These are phyloP conservation scores for Phytophthora melonis DNA, from an alignment of 352 stramenopile species.

Conservation along the genomic window DNA sequence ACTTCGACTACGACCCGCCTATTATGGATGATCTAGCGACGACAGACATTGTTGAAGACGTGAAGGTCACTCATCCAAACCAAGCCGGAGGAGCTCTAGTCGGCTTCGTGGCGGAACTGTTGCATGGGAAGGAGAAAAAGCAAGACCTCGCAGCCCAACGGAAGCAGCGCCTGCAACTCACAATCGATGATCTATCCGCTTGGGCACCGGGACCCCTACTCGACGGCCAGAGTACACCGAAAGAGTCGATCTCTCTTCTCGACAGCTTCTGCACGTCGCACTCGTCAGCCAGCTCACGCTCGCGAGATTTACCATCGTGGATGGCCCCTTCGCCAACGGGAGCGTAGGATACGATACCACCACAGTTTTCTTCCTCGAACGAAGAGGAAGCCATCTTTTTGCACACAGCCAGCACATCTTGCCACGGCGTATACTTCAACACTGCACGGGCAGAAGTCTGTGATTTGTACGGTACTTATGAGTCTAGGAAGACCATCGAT, in stretches of 20 bases:
- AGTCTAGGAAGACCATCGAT: too few species aligned
- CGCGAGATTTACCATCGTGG: slow-evolving; percentile 30
- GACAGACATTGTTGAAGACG: slow-evolving; percentile 54
- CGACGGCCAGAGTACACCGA: slow-evolving; percentile 39
- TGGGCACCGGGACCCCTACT: slow-evolving; percentile 30
- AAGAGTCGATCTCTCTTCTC: slow-evolving; percentile 51
- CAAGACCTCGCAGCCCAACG: slow-evolving; percentile 22
- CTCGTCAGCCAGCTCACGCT: slow-evolving; percentile 42
- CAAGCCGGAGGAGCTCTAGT: slow-evolving; percentile 22
- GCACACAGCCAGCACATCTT: slow-evolving; percentile 11
- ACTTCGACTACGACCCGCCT: slow-evolving; percentile 38
- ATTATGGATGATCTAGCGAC: slow-evolving; percentile 51
- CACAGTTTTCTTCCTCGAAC: slow-evolving; percentile 31
- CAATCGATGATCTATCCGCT: slow-evolving; percentile 38
- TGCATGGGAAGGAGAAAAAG: slow-evolving; percentile 36
- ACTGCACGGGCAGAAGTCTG: too few species aligned
- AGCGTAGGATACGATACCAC: slow-evolving; percentile 18
- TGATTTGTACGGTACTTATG: too few species aligned
- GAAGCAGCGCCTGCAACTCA: slow-evolving; percentile 39
- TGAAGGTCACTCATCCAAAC: slow-evolving; percentile 33
- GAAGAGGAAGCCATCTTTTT: slow-evolving; percentile 34
- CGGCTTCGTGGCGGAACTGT: slow-evolving; percentile 35
- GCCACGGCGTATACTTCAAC: background rate
- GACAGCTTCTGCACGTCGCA: slow-evolving; percentile 47
- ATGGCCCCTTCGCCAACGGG: slow-evolving; percentile 32